These are phyloP conservation scores for Tulasnella sp. DNA, from an alignment of 768 basidiomycete genomes.

Conservation along the genomic window DNA sequence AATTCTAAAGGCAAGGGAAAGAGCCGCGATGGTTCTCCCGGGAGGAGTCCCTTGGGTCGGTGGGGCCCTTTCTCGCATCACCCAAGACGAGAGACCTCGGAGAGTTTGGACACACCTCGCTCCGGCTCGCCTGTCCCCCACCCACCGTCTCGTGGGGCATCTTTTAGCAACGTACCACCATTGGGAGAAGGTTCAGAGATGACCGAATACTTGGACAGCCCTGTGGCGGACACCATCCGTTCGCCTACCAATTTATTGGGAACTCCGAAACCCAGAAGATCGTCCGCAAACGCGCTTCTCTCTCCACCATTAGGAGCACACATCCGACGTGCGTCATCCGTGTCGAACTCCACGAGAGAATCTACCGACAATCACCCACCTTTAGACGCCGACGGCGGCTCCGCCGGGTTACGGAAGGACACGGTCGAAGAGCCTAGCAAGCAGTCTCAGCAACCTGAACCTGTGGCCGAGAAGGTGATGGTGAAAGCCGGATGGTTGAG, in stretches of 20 bases:
- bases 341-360: background rate
- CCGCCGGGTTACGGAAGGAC: background rate
- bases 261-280: background rate
- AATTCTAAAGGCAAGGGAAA: background rate
- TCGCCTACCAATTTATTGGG: background rate
- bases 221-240: too few relatives aligned
- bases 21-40: background rate
- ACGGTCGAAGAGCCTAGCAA: background rate
- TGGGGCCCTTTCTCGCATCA: conserved; percentile 1
- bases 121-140: conserved; percentile 2
- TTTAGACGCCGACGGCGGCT: background rate
- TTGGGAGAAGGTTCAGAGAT: background rate
- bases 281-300: background rate
- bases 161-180: background rate
- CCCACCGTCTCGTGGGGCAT: background rate
- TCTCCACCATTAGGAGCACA: background rate
- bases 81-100: background rate
- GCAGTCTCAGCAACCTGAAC: too few relatives aligned
- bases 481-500: background rate
- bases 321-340: conserved; percentile 4
- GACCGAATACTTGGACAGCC: background rate
- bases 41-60: conserved; percentile 3
- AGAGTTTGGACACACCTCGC: conserved; percentile 3
- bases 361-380: background rate
- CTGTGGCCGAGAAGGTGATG: background rate